Evolutionary conservation across 495 filamentous ascomycete species (phyloP), one percentile per base, ranked within the genome.

Genomic region (Hyphodiscus hymeniophilus): DNA sequence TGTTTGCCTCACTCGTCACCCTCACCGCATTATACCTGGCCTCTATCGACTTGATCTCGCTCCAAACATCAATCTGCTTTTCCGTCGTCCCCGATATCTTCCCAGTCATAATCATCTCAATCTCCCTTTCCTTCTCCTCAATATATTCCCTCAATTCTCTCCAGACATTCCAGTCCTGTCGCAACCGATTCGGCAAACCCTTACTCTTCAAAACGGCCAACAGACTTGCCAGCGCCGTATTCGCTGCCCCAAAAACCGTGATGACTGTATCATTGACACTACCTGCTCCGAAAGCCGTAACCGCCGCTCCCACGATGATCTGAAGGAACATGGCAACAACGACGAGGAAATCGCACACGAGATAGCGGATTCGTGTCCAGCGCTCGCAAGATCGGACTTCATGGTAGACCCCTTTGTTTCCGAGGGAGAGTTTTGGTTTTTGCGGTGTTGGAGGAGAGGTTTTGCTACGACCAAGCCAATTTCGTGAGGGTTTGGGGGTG

Each of bases 141-240:
- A 65, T 63, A 45, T 42, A 59, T n/a, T 60, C 59, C 32, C 54
- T 46, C 10, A 63, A 46, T n/a, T 60, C 59, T 1, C 50, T 22
- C 40, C 60, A 52, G 10, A 49, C 59, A 39, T 50, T 52, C 55
- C 56, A 54, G 50, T 65, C 59, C 45, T 62, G 60, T 24, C 57
- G 35, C 2, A 60, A 56, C 34, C 63, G 54, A 40, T 63, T 55
- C 32, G 63, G 63, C 16, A 65, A 34, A 0, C 63, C 63, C 36
- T 61, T 51, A 11, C 56, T 59, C 45, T 63, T 63, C 22, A 65
- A 39, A 6, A 65, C 49, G 4, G 63, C 63, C 3, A 65, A 38
- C 2, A 63, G 10, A 34, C 55, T 56, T 7, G 63, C 63, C 15
- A 65, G 52, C 4, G 58, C 60, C 1, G 63, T 65, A 35, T 63